Evolutionary conservation across 805 yeast species (phyloP), one percentile per base, ranked within the genome.

Genomic region (Lipomyces yamanashiensis): DNA sequence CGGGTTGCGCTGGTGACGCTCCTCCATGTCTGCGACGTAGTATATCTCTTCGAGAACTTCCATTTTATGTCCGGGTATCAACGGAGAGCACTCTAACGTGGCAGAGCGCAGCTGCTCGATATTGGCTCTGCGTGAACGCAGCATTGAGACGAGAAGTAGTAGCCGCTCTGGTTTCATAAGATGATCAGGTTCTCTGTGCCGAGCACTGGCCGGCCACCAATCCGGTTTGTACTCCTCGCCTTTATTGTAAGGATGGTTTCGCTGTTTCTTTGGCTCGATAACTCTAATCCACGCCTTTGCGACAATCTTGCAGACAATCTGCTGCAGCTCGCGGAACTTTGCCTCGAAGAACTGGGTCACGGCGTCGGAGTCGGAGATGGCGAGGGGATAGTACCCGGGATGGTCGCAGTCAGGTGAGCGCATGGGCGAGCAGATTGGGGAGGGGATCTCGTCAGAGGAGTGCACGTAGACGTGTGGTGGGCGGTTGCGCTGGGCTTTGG

Each of bases 151-250:
- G 71, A 89, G 74, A 28, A 88, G 74, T 4, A 70, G 71, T 19
- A 87, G 70, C 59, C 95, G 76, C 69, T 85, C 87, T 0, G 75
- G 76, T 71, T 86, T 88, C 62, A 78, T 80, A 62, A 89, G 75
- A 74, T 89, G 93, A 72, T 88, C 93, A 0, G 93, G 93, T 71
- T 88, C 92, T 50, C 78, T 79, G 74, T 88, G 93, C 43, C 83
- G 76, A 0, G 86, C 82, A 12, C 67, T 61, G 0, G 49, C 43
- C 0, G 92, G 92, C 95, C 95, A 88, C 92, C 92, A 88, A 5
- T 71, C 70, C 0, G 93, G 95, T 66, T 78, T 82, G 12, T 82
- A 69, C 0, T 33, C 54, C 13, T 82, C 81, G 1, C 84, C 85
- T 9, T 72, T 71, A 59, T 84, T 87, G 72, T 88, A 88, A 2